Base-by-base conservation (phyloP, 345 rosid genomes). In the Raphanus raphanistrum region DNA sequence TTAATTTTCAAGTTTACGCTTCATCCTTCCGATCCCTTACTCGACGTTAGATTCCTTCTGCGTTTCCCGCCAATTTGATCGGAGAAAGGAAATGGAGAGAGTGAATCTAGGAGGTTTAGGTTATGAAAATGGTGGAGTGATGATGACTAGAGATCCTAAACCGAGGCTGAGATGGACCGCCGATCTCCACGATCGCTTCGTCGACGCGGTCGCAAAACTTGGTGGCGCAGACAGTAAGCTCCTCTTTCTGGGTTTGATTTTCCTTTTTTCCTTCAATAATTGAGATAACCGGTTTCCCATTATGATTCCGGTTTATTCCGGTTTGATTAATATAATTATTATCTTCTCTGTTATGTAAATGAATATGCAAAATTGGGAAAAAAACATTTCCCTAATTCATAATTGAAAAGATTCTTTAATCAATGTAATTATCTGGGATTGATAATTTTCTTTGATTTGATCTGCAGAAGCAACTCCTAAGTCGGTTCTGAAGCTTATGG, bases 131-230 rank as follows among this genome's bases (percentile, higher is more conserved):
- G 85, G 85, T 11, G 92, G 90, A 64, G 88, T 89, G 6, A 85
- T 88, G 86, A 87, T 90, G 92, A 92, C 88, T 2, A 88, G 97
- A 85, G 97, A 92, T 81, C 93, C 95, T 6, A 94, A 90, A 83
- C 97, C 97, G 2, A 81, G 84, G 48, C 71, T 81, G 0, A 55
- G 84, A 25, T 81, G 84, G 84, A 81, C 84, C 25, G 73, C 84
- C n/a, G 84, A 81, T 81, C 84, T 81, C 41, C 84, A 81, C 25
- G 84, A 81, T 68, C 81, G 84, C 45, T 81, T 81, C 35, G 85
- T 86, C 29, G 84, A 86, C 68, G 85, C 88, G 36, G 84, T 82
- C 54, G 71, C 81, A 0, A 85, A 84, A 75, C 86, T 86, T 32
- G 88, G 86, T 70, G 85, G 86, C 72, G 86, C 86, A 31, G 86